Evolutionary conservation across 192 early-diverging fungal species (phyloP).

Genomic region (Mortierella antarctica): DNA sequence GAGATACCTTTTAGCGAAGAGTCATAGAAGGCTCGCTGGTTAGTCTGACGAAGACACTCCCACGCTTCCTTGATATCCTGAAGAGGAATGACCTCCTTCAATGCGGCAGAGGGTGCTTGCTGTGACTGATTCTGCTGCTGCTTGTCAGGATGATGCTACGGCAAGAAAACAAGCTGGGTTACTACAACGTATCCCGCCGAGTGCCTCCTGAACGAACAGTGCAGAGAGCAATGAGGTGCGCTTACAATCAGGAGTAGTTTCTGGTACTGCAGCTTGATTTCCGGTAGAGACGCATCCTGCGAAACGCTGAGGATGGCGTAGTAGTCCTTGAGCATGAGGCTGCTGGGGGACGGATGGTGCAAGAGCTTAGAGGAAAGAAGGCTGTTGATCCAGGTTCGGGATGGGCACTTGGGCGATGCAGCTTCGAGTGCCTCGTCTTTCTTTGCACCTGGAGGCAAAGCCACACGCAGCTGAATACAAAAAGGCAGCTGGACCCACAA

Average conservation of each 20-base stretch:
- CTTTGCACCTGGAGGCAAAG: background rate
- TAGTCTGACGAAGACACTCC: conserved; percentile 61
- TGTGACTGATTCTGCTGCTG: conserved; percentile 19
- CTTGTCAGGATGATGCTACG: conserved; percentile 71
- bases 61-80: conserved; percentile 66
- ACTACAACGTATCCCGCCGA: no score
- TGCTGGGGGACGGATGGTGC: background rate
- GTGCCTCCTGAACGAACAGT: background rate
- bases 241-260: conserved; percentile 62
- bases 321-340: conserved; percentile 54
- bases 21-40: conserved; percentile 64
- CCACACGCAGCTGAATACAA: background rate
- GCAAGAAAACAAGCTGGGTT: background rate
- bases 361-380: background rate
- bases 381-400: background rate
- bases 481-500: no score
- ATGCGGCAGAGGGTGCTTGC: background rate
- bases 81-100: conserved; percentile 13
- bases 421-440: no score
- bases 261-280: conserved; percentile 68
- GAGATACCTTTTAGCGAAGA: conserved; percentile 55
- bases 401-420: no score
- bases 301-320: conserved; percentile 67
- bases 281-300: conserved; percentile 50
- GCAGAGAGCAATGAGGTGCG: background rate